phyloP scores from a whole-genome alignment of 345 rosid species.

The Eucalyptus cladocalyx region DNA sequence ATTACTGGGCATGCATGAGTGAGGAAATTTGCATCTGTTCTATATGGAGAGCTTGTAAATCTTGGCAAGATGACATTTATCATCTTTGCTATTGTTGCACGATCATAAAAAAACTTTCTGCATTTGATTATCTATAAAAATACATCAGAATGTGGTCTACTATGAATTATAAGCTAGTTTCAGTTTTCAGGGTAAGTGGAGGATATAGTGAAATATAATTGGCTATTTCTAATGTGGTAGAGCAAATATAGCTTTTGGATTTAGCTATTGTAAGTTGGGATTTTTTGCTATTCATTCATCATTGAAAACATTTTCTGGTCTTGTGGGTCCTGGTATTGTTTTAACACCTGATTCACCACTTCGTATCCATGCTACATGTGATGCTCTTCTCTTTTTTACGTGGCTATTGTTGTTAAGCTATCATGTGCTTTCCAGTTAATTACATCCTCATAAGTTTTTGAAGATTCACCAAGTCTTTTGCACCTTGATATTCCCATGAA shows the following conservation, averaged over 20 bases:
- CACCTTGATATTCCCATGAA: neutral
- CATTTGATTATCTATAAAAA: neutral
- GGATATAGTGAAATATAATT: neutral
- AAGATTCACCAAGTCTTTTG: neutral
- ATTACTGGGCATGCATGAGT: neutral
- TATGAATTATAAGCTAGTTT: neutral
- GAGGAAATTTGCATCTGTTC: neutral
- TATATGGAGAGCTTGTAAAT: neutral
- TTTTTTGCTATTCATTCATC: neutral
- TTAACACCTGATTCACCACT: neutral
- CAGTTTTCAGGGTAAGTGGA: neutral
- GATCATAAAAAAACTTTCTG: neutral
- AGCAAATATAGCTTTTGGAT: neutral
- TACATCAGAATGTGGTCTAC: neutral
- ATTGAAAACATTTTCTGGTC: neutral
- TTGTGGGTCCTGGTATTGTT: neutral
- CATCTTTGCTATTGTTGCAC: neutral
- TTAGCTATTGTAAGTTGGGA: neutral
- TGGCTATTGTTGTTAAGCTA: neutral
- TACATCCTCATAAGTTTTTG: neutral
- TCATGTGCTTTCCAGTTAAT: neutral
- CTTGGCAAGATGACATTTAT: neutral
- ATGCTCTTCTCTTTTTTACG: neutral
- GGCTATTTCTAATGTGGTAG: neutral
- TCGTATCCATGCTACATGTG: neutral